Evolutionary conservation across 2,329 filamentous ascomycete genomes (phyloP).

Genomic region (Chaetomiaceae sp.): DNA sequence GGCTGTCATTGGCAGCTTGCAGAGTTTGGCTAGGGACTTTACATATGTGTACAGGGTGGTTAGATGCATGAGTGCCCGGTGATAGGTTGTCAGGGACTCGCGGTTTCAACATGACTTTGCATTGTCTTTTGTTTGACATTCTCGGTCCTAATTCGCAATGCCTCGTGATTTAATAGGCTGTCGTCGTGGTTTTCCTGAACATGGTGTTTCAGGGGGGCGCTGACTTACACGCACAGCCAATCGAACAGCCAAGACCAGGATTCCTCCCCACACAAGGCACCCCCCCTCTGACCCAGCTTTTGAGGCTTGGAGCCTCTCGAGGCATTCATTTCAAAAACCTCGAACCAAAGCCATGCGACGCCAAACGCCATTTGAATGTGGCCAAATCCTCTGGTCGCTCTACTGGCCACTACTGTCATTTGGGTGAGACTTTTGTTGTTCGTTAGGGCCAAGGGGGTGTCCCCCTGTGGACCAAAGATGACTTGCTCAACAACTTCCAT

Average conservation of each 20-base stretch:
- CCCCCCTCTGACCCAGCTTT: neutral
- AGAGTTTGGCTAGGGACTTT: too few species aligned
- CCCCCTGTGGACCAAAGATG: neutral
- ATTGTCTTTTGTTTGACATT: too few species aligned
- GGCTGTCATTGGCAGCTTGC: too few species aligned
- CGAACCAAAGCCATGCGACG: neutral
- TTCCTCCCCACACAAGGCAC: neutral
- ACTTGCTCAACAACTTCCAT: too few species aligned
- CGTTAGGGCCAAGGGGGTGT: neutral
- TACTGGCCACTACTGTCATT: neutral
- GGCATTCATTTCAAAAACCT: neutral
- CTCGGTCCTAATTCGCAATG: neutral
- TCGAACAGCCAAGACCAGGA: slow-evolving; percentile 11
- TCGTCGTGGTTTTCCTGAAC: too few species aligned
- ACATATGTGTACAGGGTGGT: too few species aligned
- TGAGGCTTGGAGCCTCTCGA: neutral
- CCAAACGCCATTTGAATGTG: neutral
- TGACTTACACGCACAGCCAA: slow-evolving; percentile 7
- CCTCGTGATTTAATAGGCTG: neutral
- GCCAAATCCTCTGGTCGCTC: neutral
- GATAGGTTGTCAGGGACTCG: too few species aligned
- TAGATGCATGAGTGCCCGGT: too few species aligned
- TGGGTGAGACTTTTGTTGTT: neutral
- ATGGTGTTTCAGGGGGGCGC: slow-evolving; percentile 2
- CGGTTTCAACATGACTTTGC: too few species aligned